Conservation (phyloP, 2,329 filamentous ascomycete species). For the Stachybotrys elegans region DNA sequence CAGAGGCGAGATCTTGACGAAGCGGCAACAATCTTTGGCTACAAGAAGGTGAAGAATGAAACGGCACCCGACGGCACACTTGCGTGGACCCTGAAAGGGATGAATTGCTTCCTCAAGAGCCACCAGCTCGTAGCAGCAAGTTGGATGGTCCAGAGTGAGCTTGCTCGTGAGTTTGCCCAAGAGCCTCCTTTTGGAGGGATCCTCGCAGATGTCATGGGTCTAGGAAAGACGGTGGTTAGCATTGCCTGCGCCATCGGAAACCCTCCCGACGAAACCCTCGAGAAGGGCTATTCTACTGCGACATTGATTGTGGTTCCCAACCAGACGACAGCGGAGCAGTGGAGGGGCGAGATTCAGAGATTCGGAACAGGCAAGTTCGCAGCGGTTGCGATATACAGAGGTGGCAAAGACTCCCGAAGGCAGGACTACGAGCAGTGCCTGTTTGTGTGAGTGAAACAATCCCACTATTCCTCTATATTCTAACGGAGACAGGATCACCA, state of each 20-base stretch:
- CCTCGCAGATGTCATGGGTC: slow-evolving; percentile 57
- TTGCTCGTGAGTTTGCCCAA: slow-evolving; percentile 35
- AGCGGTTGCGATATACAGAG: slow-evolving; percentile 7
- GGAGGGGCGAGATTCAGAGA: slow-evolving; percentile 21
- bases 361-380: no score
- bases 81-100: slow-evolving; percentile 11
- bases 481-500: slow-evolving; percentile 19
- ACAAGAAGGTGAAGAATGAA: slow-evolving; percentile 11
- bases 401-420: not conserved
- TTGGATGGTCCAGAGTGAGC: slow-evolving; percentile 52
- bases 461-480: not conserved
- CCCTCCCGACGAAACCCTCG: slow-evolving; percentile 34
- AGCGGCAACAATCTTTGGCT: slow-evolving; percentile 13
- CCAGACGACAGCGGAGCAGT: slow-evolving; percentile 16
- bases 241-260: slow-evolving; percentile 68
- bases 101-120: slow-evolving; percentile 27
- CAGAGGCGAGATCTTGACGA: slow-evolving; percentile 12
- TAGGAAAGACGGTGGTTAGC: slow-evolving; percentile 68
- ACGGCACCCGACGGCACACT: not conserved
- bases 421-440: not conserved
- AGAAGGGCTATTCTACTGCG: slow-evolving; percentile 23
- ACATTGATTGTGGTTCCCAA: slow-evolving; percentile 29
- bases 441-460: slow-evolving; percentile 7
- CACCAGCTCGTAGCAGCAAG: slow-evolving; percentile 47
- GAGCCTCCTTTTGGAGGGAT: slow-evolving; percentile 51